Evolutionary conservation across 306 rosid genomes (phyloP), one percentile per base, ranked within the genome.

Genomic region (Glycine latifolia): DNA sequence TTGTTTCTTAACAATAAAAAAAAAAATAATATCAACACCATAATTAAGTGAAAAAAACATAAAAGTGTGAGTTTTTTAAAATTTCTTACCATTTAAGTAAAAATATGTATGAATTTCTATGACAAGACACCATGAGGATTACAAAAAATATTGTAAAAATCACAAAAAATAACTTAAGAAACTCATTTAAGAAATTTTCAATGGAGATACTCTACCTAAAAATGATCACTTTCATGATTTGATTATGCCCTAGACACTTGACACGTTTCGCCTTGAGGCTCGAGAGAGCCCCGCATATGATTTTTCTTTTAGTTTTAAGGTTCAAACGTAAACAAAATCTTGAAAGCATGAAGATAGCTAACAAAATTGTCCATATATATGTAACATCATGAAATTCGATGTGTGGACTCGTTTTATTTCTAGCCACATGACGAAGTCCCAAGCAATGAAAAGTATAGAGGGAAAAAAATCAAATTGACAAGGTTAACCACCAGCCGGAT

Each of bases 401-500:
- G 12, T 0, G 68, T 60, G 68, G 47, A 12, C 46, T 73, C 61
- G 16, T 10, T 66, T 81, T 63, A 13, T 80, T 71, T 73, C 54
- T 50, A 44, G 68, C 79, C 78, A 67, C 63, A 81, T 6, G 80
- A 55, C 50, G 54, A 65, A 55, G 68, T 66, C 12, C 12, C 65
- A 48, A 46, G 44, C 63, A 56, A 43, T 71, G 52, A 53, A 65
- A 62, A 56, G 67, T 44, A 12, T 33, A 6, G 31, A 47, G 79
- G 7, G 44, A 39, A 3, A 80, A 81, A 77, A 59, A 80, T 82
- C 89, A 76, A 83, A 87, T 91, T 84, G 76, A 87, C 86, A 85
- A 82, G 31, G 31, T 26, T 26, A 26, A 26, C 31, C 31, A 82
- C 85, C 88, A 85, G 82, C 54, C 10, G 79, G 77, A 59, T 87